Base-by-base conservation (phyloP, 106 monocot species). In the Apostasia ramifera region DNA sequence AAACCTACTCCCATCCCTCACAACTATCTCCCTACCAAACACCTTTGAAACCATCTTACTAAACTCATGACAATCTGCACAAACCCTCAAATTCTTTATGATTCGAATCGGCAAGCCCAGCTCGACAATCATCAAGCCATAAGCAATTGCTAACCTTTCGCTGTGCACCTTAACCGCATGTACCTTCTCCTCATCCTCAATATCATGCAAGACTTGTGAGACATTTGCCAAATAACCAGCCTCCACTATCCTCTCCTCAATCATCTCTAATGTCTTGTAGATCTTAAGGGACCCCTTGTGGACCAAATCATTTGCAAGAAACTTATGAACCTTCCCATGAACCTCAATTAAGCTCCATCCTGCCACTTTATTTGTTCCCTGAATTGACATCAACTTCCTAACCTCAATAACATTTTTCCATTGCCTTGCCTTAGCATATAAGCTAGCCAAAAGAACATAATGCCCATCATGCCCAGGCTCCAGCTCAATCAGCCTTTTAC, bases 1-100 rank as follows among this genome's bases (percentile, higher is more conserved):
- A 57, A 89, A 89, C 71, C 88, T 84, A 67, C 88, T 89, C 44
- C 88, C 84, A 71, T 89, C 89, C 46, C 85, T 85, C 51, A 89
- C 82, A 69, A 89, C 70, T 10, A 89, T 85, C 72, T 85, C 89
- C 78, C 80, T 89, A 6, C 50, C 43, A 53, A 89, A 80, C 15
- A 78, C 85, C 77, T 75, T 83, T 10, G 82, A 69, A 1, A 80
- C 77, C 85, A 85, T 80, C 85, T 89, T 89, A 56, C 72, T 83
- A 53, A 80, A 82, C 56, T 76, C 85, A 73, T 85, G 89, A 40
- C 89, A 89, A 72, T 89, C 89, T 39, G 61, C 69, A 54, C 89
- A 89, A 0, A 85, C 78, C 42, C 85, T 75, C 45, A 89, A 43
- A 43, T 89, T 89, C 76, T 89, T 89, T 47, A 85, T 82, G 37